Conservation (phyloP, 2,329 filamentous ascomycete species). For the Lachnellula hyalina region DNA sequence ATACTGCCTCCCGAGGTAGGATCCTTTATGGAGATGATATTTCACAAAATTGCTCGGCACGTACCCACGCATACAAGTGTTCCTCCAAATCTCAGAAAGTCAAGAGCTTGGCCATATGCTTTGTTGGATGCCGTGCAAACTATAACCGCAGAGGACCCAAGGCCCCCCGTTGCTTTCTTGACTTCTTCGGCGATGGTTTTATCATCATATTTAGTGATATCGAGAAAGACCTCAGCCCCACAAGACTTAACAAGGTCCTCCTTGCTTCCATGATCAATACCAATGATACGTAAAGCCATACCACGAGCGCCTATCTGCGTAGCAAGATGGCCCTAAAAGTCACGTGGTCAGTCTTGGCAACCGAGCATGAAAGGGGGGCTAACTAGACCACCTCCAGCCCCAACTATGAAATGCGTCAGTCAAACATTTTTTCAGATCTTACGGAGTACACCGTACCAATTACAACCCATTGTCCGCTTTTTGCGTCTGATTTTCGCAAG, state of each 20-base stretch:
- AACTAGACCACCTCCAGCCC: slow-evolving; percentile 55
- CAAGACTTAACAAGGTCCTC: slow-evolving; percentile 50
- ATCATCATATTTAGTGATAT: slow-evolving; percentile 48
- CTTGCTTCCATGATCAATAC: slow-evolving; percentile 60
- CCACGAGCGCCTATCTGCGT: slow-evolving; percentile 55
- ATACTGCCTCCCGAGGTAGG: not conserved
- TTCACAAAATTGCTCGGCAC: not conserved
- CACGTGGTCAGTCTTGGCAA: slow-evolving; percentile 12
- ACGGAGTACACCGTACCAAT: slow-evolving; percentile 22
- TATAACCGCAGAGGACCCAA: slow-evolving; percentile 55
- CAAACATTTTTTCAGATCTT: slow-evolving; percentile 5
- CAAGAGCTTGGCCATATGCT: slow-evolving; percentile 44
- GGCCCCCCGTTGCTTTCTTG: slow-evolving; percentile 48
- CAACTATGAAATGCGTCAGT: slow-evolving; percentile 32
- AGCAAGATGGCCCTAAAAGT: slow-evolving; percentile 51
- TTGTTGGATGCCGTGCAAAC: slow-evolving; percentile 48
- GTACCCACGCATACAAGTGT: slow-evolving; percentile 46
- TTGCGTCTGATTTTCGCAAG: slow-evolving; percentile 54
- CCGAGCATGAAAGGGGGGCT: not conserved
- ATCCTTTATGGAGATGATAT: not conserved
- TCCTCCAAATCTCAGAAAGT: slow-evolving; percentile 44
- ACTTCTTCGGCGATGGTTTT: slow-evolving; percentile 50
- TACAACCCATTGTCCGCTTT: slow-evolving; percentile 33
- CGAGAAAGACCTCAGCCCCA: slow-evolving; percentile 63
- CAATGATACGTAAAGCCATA: slow-evolving; percentile 60